Conservation (phyloP, 148 eudicot species). For the Cornus kousa region DNA sequence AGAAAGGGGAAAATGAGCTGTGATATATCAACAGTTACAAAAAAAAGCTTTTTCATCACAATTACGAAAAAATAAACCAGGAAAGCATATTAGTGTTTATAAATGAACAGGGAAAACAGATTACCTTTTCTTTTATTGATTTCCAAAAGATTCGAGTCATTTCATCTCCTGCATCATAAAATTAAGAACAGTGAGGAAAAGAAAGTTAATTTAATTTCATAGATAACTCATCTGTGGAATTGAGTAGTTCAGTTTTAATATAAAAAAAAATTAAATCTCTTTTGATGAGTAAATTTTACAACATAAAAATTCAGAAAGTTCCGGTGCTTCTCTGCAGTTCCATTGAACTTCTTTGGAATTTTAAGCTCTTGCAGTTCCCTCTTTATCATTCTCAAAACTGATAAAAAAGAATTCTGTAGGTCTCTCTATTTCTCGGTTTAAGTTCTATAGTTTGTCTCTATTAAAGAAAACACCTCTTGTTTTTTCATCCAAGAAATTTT, state of each 20-base stretch:
- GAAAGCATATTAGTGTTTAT: background rate
- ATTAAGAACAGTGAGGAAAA: conserved; percentile 1
- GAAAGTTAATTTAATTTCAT: background rate
- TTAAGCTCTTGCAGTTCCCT: background rate
- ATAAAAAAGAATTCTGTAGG: no score
- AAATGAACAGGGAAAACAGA: background rate
- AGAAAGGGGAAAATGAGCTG: conserved; percentile 57
- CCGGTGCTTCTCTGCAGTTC: background rate
- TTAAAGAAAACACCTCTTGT: no score
- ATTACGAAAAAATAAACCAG: background rate
- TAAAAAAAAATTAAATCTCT: no score
- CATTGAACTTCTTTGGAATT: no score
- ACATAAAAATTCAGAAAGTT: background rate
- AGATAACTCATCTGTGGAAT: background rate
- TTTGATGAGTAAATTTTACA: no score
- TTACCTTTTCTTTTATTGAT: conserved; percentile 44
- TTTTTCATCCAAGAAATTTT: no score
- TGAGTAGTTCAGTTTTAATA: no score
- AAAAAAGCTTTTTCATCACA: background rate
- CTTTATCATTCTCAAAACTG: background rate
- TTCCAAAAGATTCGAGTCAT: conserved; percentile 48
- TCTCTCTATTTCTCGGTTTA: no score
- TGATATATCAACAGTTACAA: conserved; percentile 8
- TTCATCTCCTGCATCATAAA: conserved; percentile 44
- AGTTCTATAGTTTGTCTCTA: no score